phyloP scores from a whole-genome alignment of 2,329 filamentous ascomycete species.

The Colletotrichum viniferum region DNA sequence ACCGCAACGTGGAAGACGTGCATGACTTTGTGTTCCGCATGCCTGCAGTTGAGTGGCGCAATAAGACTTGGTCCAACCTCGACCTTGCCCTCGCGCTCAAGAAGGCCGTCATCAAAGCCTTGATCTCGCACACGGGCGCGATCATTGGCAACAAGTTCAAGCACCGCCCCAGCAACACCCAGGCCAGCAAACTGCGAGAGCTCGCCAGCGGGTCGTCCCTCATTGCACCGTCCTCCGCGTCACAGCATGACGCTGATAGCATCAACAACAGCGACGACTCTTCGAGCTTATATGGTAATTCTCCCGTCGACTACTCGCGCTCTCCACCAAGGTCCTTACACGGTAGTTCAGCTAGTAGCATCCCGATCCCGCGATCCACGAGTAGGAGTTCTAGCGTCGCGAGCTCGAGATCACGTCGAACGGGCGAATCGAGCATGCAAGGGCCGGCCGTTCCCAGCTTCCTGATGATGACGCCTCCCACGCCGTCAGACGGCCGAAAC shows the following conservation, averaged over 20 bases:
- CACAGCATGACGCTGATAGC: slow-evolving; percentile 43
- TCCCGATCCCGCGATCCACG: slow-evolving; percentile 46
- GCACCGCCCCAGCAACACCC: slow-evolving; percentile 80
- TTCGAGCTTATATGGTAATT: slow-evolving; percentile 56
- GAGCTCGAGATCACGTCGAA: slow-evolving; percentile 47
- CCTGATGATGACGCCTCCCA: slow-evolving; percentile 53
- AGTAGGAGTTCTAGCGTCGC: slow-evolving; percentile 61
- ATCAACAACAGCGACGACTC: slow-evolving; percentile 62
- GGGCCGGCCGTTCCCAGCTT: slow-evolving; percentile 40
- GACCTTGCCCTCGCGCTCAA: slow-evolving; percentile 92
- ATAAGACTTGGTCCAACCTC: slow-evolving; percentile 99
- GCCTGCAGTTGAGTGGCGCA: slow-evolving; percentile 92
- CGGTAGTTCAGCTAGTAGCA: slow-evolving; percentile 52
- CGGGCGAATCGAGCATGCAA: slow-evolving; percentile 30
- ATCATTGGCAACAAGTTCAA: slow-evolving; percentile 98
- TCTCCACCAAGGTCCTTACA: slow-evolving; percentile 60
- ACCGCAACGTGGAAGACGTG: slow-evolving; percentile 94
- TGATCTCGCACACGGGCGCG: slow-evolving; percentile 93
- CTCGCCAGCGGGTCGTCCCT: slow-evolving; percentile 80
- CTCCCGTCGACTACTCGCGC: slow-evolving; percentile 62
- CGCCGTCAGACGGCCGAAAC: slow-evolving; percentile 32
- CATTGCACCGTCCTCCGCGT: slow-evolving; percentile 45
- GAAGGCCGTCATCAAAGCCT: slow-evolving; percentile 89
- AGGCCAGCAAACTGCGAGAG: slow-evolving; percentile 80
- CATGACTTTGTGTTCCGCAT: slow-evolving; percentile 97